These are phyloP conservation scores for Ceriops tagal DNA, from an alignment of 345 rosid species.

Conservation along the genomic window DNA sequence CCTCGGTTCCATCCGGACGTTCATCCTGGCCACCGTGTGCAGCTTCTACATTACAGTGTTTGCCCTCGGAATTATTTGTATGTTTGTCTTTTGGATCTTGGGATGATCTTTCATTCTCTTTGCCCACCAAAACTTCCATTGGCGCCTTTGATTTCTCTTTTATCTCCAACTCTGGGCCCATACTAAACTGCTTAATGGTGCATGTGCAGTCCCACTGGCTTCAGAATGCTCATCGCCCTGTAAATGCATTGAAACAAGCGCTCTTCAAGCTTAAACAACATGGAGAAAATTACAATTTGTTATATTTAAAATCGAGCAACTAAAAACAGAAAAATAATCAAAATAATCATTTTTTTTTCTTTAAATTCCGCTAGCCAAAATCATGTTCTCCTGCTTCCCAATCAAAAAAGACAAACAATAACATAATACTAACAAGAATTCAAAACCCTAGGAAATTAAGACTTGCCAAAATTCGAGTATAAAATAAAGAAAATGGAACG, in stretches of 20 bases:
- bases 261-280: too few species aligned
- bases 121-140: conserved; percentile 21
- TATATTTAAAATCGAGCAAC: too few species aligned
- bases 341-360: too few species aligned
- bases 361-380: too few species aligned
- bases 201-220: not conserved
- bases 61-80: conserved; percentile 44
- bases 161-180: conserved; percentile 43
- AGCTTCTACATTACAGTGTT: conserved; percentile 25
- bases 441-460: too few species aligned
- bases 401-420: too few species aligned
- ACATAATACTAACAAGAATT: too few species aligned
- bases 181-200: not conserved
- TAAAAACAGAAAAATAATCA: too few species aligned
- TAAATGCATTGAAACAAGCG: not conserved
- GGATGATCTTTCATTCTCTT: conserved; percentile 23
- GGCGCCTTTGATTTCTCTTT: conserved; percentile 25
- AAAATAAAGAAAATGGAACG: too few species aligned
- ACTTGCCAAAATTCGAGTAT: too few species aligned
- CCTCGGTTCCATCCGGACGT: conserved; percentile 16
- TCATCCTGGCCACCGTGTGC: conserved; percentile 15
- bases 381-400: too few species aligned
- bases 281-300: too few species aligned
- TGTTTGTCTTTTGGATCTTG: conserved; percentile 30
- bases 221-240: not conserved